Evolutionary conservation across 2,329 filamentous ascomycete genomes (phyloP), one percentile per base, ranked within the genome.

Genomic region (Alternaria rosae): DNA sequence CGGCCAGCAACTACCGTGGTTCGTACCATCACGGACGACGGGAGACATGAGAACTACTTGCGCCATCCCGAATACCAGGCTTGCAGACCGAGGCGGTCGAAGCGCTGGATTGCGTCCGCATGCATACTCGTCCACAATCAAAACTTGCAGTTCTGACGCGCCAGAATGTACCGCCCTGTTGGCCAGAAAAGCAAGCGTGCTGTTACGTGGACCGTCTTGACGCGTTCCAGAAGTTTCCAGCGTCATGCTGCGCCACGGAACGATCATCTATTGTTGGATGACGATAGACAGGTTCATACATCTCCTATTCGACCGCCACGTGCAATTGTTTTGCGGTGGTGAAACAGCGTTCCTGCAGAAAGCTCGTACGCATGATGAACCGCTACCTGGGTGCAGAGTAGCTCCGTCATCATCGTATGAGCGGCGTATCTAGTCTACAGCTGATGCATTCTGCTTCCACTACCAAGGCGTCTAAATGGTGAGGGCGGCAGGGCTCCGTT

Each of bases 41-140:
- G 61, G 17, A 58, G 59, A 38, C 30, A 51, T 47, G 47, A 53
- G 26, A 32, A 17, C 13, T 23, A n/a, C 47, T 59, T 61, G 50
- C 53, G 56, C 57, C 58, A 56, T 62, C 44, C 59, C 64, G 54
- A 57, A 53, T 20, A 57, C 57, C 54, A 57, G 57, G 54, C 52
- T 53, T 20, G 30, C 35, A 50, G 53, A 45, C 51, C 9, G 21
- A 43, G 10, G 23, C 42, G 41, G 41, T 20, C 41, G 54, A 38
- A 35, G 50, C 51, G 52, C 35, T 35, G 35, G 41, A 21, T 28
- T 45, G 47, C 42, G 41, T 41, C 54, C 50, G 50, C 30, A 44
- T 51, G 44, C 41, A 55, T 57, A 57, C 56, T 64, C 38, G 51
- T 44, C 50, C 32, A 35, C 51, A 54, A 60, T 62, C 54, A 62